Evolutionary conservation across 495 filamentous ascomycete genomes (phyloP), one percentile per base, ranked within the genome.

Genomic region (Hypoxylon intermedium): DNA sequence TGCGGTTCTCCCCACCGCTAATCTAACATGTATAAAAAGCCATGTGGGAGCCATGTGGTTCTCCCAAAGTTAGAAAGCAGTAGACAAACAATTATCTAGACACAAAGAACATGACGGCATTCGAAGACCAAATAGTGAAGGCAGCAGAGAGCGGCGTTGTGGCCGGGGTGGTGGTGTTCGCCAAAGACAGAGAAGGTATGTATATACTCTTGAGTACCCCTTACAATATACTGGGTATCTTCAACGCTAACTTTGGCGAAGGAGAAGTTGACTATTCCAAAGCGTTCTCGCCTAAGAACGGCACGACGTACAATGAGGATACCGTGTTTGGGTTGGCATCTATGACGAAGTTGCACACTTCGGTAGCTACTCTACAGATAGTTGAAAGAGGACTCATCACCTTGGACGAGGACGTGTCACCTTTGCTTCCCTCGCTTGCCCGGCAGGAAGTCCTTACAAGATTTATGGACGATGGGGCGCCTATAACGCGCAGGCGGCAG

Each of bases 321-420:
- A 50, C 30, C 2, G 55, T 59, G 30, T 7, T 59, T 3, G 47
- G 20, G 1, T 2, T 59, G 7, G 71, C 67, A 20, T 75, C 73
- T 1, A 67, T 72, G 53, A 69, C 63, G n/a, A 73, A 75, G 47
- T 60, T 75, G 2, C 58, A 69, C 40, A 74, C 73, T 3, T 63
- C 67, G 7, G 54, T 75, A 9, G 73, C 73, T 1, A 67, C 63
- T n/a, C 57, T 72, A 43, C 60, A 67, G 36, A 57, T 60, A 18
- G 67, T 75, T 9, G 73, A 74, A 30, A 63, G 57, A 34, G 73
- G 73, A 6, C 59, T 70, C 21, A 52, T 74, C 7, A 63, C 61
- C 2, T 52, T 75, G 21, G 71, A 74, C 31, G 64, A 63, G 12
- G 65, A 75, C 24, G 61, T 72, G 9, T 42, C 60, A 4, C 42